phyloP scores from a whole-genome alignment of 2,329 filamentous ascomycete species.

The Cadophora malorum region DNA sequence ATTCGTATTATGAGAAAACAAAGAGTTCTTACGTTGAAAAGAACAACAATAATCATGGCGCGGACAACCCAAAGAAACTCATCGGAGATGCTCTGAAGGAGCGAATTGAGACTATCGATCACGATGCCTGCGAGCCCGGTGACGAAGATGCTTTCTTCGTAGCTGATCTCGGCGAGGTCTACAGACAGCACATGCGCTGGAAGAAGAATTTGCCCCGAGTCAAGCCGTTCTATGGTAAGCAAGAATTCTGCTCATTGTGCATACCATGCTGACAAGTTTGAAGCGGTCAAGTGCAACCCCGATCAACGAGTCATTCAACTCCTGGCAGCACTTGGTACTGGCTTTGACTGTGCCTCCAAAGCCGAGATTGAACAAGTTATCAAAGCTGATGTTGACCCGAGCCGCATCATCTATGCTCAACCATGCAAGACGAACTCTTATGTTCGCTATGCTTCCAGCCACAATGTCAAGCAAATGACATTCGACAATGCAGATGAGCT shows the following conservation, averaged over 20 bases:
- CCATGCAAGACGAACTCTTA: constrained; percentile 99
- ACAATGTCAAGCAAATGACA: constrained; percentile 96
- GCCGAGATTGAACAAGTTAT: constrained; percentile 94
- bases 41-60: constrained; percentile 37
- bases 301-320: constrained; percentile 88
- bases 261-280: constrained; percentile 31
- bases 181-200: constrained; percentile 98
- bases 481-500: constrained; percentile 99
- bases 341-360: constrained; percentile 99
- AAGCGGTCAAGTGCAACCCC: constrained; percentile 98
- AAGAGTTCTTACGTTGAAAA: constrained; percentile 40
- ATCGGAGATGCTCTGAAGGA: constrained; percentile 87
- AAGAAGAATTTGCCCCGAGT: constrained; percentile 92
- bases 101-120: constrained; percentile 83
- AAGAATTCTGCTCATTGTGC: constrained; percentile 20
- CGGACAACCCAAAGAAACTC: constrained; percentile 70
- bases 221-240: constrained; percentile 92
- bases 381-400: constrained; percentile 79
- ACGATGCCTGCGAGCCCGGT: constrained; percentile 85
- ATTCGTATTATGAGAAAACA: constrained; percentile 41
- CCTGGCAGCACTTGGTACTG: constrained; percentile 85
- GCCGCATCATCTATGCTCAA: constrained; percentile 97
- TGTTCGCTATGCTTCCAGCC: constrained; percentile 83
- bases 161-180: constrained; percentile 96
- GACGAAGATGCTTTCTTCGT: constrained; percentile 99